These are phyloP conservation scores for Dictyophora rubrovolvata DNA, from an alignment of 768 basidiomycete species.

Conservation along the genomic window DNA sequence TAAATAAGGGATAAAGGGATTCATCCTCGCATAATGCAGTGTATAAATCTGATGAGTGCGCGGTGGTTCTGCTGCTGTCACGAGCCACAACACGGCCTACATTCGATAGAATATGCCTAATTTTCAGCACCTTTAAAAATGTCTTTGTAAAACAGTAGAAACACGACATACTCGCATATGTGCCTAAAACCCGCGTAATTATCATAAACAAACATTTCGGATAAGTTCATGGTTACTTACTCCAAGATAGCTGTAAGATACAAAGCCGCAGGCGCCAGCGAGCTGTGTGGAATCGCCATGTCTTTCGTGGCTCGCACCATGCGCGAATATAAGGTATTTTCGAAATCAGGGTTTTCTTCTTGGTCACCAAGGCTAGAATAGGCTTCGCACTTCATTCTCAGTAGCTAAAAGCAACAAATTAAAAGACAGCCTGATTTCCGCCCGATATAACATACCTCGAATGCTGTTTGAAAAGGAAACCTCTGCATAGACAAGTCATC, in stretches of 20 bases:
- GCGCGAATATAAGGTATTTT: constrained; percentile 51
- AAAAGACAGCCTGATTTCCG: constrained; percentile 4
- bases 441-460: constrained; percentile 44
- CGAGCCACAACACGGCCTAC: constrained; percentile 78
- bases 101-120: constrained; percentile 74
- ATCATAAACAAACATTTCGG: constrained; percentile 19
- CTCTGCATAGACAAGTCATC: constrained; percentile 43
- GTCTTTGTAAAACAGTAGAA: neutral
- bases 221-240: constrained; percentile 40
- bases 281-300: constrained; percentile 34
- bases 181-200: constrained; percentile 36
- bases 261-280: constrained; percentile 72
- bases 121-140: constrained; percentile 11
- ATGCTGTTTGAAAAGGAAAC: constrained; percentile 66
- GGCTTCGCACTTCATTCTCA: constrained; percentile 79
- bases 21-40: constrained; percentile 87
- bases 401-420: constrained; percentile 35
- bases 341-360: constrained; percentile 63
- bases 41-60: constrained; percentile 75
- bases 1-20: constrained; percentile 75
- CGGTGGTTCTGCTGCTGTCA: constrained; percentile 69
- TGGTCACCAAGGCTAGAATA: constrained; percentile 78
- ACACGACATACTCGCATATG: constrained; percentile 66
- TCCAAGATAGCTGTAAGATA: constrained; percentile 91
- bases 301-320: constrained; percentile 42